These are phyloP conservation scores for Coemansia sp. DNA, from an alignment of 192 early-diverging fungal species.

Conservation along the genomic window DNA sequence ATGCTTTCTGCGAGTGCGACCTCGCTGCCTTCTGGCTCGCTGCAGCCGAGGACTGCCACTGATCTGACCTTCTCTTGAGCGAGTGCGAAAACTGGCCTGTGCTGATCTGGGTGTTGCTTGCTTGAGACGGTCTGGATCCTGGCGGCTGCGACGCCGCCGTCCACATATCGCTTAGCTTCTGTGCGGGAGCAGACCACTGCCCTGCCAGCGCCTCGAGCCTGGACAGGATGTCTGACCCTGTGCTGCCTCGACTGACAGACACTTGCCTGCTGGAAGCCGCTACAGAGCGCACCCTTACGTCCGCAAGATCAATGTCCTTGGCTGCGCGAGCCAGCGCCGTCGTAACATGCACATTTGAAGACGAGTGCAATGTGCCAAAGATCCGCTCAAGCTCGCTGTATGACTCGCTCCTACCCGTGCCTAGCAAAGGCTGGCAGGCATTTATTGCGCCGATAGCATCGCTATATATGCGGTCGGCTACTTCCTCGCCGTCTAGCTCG, in stretches of 20 bases:
- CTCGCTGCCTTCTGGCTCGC: no score
- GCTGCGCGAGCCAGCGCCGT: constrained; percentile 8
- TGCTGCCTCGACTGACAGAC: background rate
- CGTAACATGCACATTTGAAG: background rate
- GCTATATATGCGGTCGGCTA: background rate
- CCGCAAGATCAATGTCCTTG: constrained; percentile 21
- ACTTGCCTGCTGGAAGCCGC: background rate
- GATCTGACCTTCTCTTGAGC: background rate
- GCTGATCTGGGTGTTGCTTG: background rate
- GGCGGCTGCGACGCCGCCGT: background rate
- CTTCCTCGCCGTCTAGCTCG: background rate
- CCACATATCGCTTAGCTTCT: constrained; percentile 13
- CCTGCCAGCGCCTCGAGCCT: background rate
- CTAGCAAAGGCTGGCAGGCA: background rate
- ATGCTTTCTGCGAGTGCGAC: no score
- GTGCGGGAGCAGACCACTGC: constrained; percentile 5
- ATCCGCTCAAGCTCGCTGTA: constrained; percentile 3
- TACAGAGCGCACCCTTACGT: background rate
- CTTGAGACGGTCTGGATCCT: background rate
- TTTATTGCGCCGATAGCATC: background rate
- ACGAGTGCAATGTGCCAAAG: background rate
- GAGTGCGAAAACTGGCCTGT: background rate
- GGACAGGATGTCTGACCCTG: background rate
- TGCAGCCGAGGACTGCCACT: background rate
- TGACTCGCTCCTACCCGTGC: background rate